Conservation (phyloP, 495 filamentous ascomycete species). For the Hypoxylon lienhwacheense region DNA sequence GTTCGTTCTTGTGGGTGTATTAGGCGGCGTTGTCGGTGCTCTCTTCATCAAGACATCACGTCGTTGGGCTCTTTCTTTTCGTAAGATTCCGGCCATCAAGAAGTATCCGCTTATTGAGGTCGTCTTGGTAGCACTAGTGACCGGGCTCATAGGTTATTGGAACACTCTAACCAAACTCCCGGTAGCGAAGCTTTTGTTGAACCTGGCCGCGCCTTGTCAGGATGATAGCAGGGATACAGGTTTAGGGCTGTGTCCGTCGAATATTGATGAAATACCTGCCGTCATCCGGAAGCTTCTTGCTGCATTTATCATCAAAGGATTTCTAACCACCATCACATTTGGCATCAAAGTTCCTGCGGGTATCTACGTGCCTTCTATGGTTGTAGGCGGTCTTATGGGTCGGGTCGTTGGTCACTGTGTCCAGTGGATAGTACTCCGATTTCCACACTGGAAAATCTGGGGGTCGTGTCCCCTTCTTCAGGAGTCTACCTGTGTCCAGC, state of each 20-base stretch:
- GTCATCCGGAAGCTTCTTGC: conserved; percentile 68
- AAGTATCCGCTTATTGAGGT: conserved; percentile 84
- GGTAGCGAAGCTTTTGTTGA: conserved; percentile 86
- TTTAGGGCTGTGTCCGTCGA: conserved; percentile 74
- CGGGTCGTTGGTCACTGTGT: conserved; percentile 84
- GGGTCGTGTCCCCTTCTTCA: conserved; percentile 67
- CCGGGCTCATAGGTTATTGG: conserved; percentile 88
- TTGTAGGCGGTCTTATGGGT: conserved; percentile 91
- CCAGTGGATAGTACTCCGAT: conserved; percentile 76
- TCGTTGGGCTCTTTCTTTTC: conserved; percentile 86
- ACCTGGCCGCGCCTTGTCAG: conserved; percentile 83
- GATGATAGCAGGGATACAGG: conserved; percentile 55
- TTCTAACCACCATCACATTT: conserved; percentile 86
- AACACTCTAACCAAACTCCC: conserved; percentile 86
- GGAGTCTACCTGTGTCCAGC: conserved; percentile 84
- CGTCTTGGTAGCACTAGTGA: conserved; percentile 79
- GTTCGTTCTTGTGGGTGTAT: conserved; percentile 81
- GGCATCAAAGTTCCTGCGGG: conserved; percentile 95
- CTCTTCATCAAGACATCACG: conserved; percentile 95
- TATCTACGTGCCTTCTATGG: conserved; percentile 98
- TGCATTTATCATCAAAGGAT: conserved; percentile 86
- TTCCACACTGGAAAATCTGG: conserved; percentile 72
- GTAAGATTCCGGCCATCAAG: conserved; percentile 79
- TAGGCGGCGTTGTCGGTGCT: conserved; percentile 83
- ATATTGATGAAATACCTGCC: conserved; percentile 69